Percentiles rank a stretch among this genome's conserved stretches.
These are phyloP conservation scores for Candida schatavii DNA, from an alignment of 805 yeast species.

Conservation along the genomic window DNA sequence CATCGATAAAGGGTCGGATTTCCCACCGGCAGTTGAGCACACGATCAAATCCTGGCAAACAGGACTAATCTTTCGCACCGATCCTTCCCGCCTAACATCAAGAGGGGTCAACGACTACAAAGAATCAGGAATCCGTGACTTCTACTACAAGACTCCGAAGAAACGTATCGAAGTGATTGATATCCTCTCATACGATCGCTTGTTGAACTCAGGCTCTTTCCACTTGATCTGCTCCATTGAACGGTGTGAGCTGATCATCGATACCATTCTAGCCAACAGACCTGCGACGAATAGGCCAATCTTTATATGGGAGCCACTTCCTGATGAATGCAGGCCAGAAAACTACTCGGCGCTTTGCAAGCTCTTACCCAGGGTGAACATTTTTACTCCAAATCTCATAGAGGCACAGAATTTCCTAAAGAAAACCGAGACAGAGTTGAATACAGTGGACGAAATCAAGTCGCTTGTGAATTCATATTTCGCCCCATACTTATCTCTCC, in stretches of 20 bases:
- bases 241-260: conserved; percentile 51
- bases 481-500: conserved; percentile 35
- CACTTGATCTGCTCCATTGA: conserved; percentile 77
- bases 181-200: conserved; percentile 34
- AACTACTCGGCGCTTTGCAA: conserved; percentile 29
- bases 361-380: conserved; percentile 46
- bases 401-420: conserved; percentile 47
- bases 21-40: conserved; percentile 48
- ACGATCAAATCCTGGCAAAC: conserved; percentile 60
- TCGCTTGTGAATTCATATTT: conserved; percentile 38
- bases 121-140: conserved; percentile 51
- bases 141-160: conserved; percentile 62
- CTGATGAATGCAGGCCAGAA: conserved; percentile 63
- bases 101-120: conserved; percentile 79
- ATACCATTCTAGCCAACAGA: conserved; percentile 23
- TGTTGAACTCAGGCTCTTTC: conserved; percentile 42
- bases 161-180: conserved; percentile 58
- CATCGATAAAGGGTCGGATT: conserved; percentile 78
- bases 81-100: conserved; percentile 59
- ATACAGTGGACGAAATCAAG: conserved; percentile 37
- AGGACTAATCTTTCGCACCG: conserved; percentile 54
- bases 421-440: conserved; percentile 45
- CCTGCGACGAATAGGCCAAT: conserved; percentile 25
- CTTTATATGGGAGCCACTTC: conserved; percentile 84
- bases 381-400: conserved; percentile 80